phyloP scores from a whole-genome alignment of 176 grass and related monocot genomes.

The Musa beccarii region DNA sequence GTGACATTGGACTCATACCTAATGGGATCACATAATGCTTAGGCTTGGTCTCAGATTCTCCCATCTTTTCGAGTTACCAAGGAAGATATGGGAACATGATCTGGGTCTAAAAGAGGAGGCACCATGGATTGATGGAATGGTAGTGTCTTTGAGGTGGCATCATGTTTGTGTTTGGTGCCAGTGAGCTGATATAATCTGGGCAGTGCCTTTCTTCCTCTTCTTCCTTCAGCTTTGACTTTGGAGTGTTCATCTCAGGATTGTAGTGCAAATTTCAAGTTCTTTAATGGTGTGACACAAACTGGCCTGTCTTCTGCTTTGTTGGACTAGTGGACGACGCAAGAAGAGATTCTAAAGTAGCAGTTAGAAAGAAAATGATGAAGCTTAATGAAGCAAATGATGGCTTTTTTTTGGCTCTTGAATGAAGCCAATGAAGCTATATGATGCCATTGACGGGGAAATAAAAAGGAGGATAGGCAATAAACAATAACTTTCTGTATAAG shows the following conservation, averaged over 20 bases:
- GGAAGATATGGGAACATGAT: slow-evolving; percentile 34
- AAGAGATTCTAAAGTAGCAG: neutral
- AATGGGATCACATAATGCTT: neutral
- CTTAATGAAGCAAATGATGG: neutral
- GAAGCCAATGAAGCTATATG: neutral
- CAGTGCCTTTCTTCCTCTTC: neutral
- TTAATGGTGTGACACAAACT: neutral
- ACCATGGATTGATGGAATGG: slow-evolving; percentile 5
- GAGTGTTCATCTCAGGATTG: neutral
- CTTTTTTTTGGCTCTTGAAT: neutral
- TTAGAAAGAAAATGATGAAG: neutral
- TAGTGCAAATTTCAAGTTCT: neutral
- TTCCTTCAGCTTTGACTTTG: neutral
- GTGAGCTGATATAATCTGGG: slow-evolving; percentile 5
- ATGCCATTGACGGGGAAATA: too few species aligned
- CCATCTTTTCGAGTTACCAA: slow-evolving; percentile 23
- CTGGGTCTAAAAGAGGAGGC: slow-evolving; percentile 6
- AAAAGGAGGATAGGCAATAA: too few species aligned
- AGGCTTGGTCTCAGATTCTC: neutral
- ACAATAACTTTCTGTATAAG: too few species aligned
- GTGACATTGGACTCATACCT: neutral
- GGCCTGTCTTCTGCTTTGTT: neutral
- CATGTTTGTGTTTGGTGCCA: slow-evolving; percentile 1
- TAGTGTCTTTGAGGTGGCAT: slow-evolving; percentile 29
- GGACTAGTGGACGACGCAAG: neutral